These are phyloP conservation scores for Sodiomyces alkalinus DNA, from an alignment of 2,329 filamentous ascomycete genomes.

Conservation along the genomic window DNA sequence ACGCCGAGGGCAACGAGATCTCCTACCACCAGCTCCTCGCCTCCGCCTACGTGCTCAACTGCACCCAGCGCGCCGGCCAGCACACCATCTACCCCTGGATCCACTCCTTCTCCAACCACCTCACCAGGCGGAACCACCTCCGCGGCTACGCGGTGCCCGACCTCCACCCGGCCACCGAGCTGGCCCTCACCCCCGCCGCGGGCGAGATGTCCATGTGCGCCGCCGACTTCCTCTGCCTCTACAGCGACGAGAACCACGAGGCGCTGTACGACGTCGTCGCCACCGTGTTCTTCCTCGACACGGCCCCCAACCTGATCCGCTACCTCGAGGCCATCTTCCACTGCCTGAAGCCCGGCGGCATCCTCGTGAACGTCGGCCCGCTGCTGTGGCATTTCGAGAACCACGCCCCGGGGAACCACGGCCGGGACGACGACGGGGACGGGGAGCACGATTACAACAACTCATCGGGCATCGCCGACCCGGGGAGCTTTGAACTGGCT, in stretches of 20 bases:
- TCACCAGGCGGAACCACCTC: slow-evolving; percentile 58
- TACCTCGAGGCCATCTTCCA: slow-evolving; percentile 74
- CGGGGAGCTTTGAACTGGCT: slow-evolving; percentile 78
- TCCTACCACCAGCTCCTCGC: slow-evolving; percentile 94
- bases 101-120: slow-evolving; percentile 76
- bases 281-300: slow-evolving; percentile 93
- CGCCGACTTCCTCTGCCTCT: slow-evolving; percentile 83
- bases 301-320: slow-evolving; percentile 78
- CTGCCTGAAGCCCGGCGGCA: slow-evolving; percentile 61
- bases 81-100: slow-evolving; percentile 77
- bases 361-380: slow-evolving; percentile 84
- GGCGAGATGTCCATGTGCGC: slow-evolving; percentile 86
- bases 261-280: slow-evolving; percentile 66
- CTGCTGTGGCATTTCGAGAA: slow-evolving; percentile 93
- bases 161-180: slow-evolving; percentile 48
- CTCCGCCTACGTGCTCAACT: slow-evolving; percentile 62
- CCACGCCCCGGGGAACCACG: slow-evolving; percentile 42
- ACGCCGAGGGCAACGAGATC: slow-evolving; percentile 82
- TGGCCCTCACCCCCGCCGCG: slow-evolving; percentile 20
- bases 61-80: slow-evolving; percentile 39
- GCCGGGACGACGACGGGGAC: slow-evolving; percentile 34
- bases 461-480: slow-evolving; percentile 64
- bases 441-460: slow-evolving; percentile 31
- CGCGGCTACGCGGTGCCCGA: slow-evolving; percentile 64
- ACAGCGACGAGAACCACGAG: slow-evolving; percentile 46